phyloP scores from a whole-genome alignment of 2,329 filamentous ascomycete genomes.

The Clonostachys sp. region DNA sequence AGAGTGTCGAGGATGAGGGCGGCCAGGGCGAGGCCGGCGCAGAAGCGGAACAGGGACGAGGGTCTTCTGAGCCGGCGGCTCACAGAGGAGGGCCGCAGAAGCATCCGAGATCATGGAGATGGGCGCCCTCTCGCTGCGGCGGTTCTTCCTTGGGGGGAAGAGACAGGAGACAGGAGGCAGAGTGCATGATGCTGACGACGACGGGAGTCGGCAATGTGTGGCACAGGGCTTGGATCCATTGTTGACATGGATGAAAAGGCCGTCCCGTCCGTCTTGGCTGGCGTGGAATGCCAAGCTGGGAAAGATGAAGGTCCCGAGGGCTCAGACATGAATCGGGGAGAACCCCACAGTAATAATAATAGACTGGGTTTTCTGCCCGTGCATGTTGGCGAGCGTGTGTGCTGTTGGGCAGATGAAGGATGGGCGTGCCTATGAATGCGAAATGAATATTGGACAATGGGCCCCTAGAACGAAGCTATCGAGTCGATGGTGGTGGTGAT shows the following conservation, averaged over 20 bases:
- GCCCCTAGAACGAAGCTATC: not conserved
- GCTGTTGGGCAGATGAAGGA: too few relatives aligned
- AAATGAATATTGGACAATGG: too few relatives aligned
- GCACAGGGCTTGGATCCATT: too few relatives aligned
- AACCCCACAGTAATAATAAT: too few relatives aligned
- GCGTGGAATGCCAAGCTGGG: not conserved
- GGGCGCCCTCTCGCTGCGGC: too few relatives aligned
- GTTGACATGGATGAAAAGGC: too few relatives aligned
- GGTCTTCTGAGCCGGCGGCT: slow-evolving; percentile 1
- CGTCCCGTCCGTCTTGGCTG: not conserved
- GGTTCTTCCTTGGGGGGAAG: too few relatives aligned
- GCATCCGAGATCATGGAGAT: not conserved
- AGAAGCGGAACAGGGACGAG: not conserved
- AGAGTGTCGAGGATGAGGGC: slow-evolving; percentile 3
- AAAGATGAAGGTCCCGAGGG: not conserved
- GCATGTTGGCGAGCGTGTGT: too few relatives aligned
- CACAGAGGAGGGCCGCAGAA: not conserved
- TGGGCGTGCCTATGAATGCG: too few relatives aligned
- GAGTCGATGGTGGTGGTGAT: not conserved
- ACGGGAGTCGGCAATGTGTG: not conserved
- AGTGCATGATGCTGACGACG: too few relatives aligned
- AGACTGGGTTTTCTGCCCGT: too few relatives aligned
- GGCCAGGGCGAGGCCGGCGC: slow-evolving; percentile 1
- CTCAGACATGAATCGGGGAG: not conserved
- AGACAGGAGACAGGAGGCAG: too few relatives aligned